Percentiles rank a stretch among this genome's conserved stretches.
phyloP scores from a whole-genome alignment of 306 rosid species.

The Glycine soja region DNA sequence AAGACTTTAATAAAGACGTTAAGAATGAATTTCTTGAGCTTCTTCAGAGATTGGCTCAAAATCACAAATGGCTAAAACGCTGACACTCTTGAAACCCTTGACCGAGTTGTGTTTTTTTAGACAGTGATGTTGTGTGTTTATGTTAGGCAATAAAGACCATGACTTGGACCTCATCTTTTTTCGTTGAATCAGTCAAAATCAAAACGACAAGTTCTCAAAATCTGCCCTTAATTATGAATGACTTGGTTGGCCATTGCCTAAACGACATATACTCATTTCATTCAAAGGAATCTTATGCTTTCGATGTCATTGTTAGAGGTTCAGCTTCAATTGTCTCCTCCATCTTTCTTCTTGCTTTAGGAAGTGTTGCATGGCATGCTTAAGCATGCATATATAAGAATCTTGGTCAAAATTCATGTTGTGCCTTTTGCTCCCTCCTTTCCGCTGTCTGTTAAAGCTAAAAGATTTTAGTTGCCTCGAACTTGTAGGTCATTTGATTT shows the following conservation, averaged over 20 bases:
- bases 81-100: constrained; percentile 38
- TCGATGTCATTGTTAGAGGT: constrained; percentile 42
- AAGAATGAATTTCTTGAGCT: constrained; percentile 33
- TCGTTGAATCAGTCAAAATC: constrained; percentile 57
- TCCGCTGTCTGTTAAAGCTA: constrained; percentile 44
- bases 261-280: constrained; percentile 43
- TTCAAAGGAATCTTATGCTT: constrained; percentile 51
- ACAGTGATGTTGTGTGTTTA: constrained; percentile 49
- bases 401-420: constrained; percentile 51
- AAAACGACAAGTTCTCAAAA: constrained; percentile 50
- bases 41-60: background rate
- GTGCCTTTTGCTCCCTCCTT: constrained; percentile 46
- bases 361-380: constrained; percentile 42
- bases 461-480: constrained; percentile 32
- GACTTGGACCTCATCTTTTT: constrained; percentile 44
- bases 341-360: constrained; percentile 37
- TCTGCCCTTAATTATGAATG: constrained; percentile 28
- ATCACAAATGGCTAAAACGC: constrained; percentile 30
- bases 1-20: constrained; percentile 37
- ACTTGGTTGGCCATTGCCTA: constrained; percentile 45
- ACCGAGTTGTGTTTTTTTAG: constrained; percentile 42
- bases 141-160: constrained; percentile 51
- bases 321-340: constrained; percentile 29
- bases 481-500: constrained; percentile 19
- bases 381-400: constrained; percentile 29